A percentile compares a stretch with the other conserved stretches of the same genome.
Evolutionary conservation across 2,329 filamentous ascomycete species (phyloP).

Genomic region (Endothia cerciana): DNA sequence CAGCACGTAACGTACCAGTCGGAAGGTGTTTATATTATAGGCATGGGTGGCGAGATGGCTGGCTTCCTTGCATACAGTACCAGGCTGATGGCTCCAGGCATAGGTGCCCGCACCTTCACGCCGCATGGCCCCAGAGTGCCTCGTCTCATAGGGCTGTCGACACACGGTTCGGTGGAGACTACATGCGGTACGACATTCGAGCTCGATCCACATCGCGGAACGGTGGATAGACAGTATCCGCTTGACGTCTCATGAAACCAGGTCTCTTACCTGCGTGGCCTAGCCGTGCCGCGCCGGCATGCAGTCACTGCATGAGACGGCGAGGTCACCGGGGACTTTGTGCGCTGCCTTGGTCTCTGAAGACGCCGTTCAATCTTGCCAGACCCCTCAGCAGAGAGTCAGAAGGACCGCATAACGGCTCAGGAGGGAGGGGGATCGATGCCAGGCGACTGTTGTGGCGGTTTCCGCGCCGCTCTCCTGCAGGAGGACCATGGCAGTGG

Average conservation of each 20-base stretch:
- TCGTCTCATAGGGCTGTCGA: conserved; percentile 8
- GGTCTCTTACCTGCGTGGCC: neutral
- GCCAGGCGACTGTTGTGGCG: neutral
- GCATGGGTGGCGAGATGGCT: neutral
- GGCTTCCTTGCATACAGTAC: neutral
- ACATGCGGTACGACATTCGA: conserved; percentile 12
- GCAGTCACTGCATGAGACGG: neutral
- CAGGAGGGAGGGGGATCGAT: neutral
- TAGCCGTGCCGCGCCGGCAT: neutral
- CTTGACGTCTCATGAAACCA: neutral
- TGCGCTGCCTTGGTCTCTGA: neutral
- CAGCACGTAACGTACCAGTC: conserved; percentile 3
- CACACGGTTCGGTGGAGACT: conserved; percentile 5
- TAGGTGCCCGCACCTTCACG: conserved; percentile 8
- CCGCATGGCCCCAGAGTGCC: conserved; percentile 18
- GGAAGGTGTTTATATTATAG: neutral
- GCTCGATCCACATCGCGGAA: conserved; percentile 18
- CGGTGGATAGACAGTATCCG: conserved; percentile 24
- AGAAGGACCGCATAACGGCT: neutral
- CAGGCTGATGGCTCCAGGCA: neutral
- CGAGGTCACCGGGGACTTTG: neutral
- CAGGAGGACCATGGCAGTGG: conserved; percentile 10
- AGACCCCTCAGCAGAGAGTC: neutral
- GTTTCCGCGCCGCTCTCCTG: conserved; percentile 3
- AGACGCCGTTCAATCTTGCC: neutral